A percentile compares a stretch with the other conserved stretches of the same genome.
phyloP scores from a whole-genome alignment of 2,329 filamentous ascomycete species.

The Fusarium brevicatenulatum region DNA sequence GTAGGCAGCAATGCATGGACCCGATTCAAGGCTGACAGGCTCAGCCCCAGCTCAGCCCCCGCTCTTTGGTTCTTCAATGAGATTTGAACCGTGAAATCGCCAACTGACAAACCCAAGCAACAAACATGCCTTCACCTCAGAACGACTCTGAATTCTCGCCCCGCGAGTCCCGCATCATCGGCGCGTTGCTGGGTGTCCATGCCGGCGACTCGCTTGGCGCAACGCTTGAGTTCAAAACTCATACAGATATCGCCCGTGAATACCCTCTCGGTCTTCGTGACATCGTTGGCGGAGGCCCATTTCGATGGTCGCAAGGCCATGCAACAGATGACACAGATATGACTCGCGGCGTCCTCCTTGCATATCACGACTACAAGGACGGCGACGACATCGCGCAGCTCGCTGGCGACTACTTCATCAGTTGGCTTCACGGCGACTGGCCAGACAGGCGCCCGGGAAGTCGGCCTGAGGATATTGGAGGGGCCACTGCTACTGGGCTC shows the following conservation, averaged over 20 bases:
- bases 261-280: conserved; percentile 53
- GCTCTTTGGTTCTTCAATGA: background rate
- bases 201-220: conserved; percentile 59
- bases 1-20: background rate
- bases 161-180: conserved; percentile 49
- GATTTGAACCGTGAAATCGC: background rate
- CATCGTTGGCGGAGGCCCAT: conserved; percentile 57
- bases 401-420: conserved; percentile 53
- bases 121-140: background rate
- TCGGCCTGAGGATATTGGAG: conserved; percentile 53
- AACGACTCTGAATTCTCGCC: background rate
- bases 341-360: conserved; percentile 57
- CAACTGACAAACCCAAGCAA: background rate
- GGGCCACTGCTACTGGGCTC: conserved; percentile 52
- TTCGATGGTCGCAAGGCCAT: conserved; percentile 55
- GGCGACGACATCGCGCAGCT: conserved; percentile 46
- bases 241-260: conserved; percentile 44
- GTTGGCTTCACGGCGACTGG: conserved; percentile 57
- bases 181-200: conserved; percentile 59
- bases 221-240: conserved; percentile 55
- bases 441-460: conserved; percentile 49
- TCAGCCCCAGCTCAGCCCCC: conserved; percentile 1
- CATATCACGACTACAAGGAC: conserved; percentile 48
- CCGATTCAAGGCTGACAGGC: background rate
- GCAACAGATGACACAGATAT: conserved; percentile 62